A percentile compares a stretch with the other conserved stretches of the same genome.
Conservation (phyloP, 2,329 filamentous ascomycete genomes). For the Ophiostoma ulmi region DNA sequence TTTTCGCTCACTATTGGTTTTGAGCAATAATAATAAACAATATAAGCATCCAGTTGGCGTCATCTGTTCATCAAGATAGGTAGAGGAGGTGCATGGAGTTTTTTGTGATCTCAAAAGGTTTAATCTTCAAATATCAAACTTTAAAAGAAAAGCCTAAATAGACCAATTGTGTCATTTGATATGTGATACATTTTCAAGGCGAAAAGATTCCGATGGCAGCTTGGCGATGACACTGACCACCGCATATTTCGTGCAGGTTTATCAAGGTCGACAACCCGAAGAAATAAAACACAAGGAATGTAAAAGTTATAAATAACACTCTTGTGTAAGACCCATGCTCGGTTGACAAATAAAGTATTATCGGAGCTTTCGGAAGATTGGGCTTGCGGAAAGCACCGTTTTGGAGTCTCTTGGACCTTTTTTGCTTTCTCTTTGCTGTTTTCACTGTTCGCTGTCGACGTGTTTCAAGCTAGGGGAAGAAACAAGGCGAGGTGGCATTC, state of each 20-base stretch:
- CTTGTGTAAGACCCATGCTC: background rate
- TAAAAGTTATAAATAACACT: background rate
- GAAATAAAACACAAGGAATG: background rate
- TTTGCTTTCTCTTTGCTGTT: background rate
- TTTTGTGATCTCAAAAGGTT: too few species aligned
- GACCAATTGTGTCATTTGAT: background rate
- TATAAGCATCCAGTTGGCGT: background rate
- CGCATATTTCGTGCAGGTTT: background rate
- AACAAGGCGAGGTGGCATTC: conserved; percentile 7
- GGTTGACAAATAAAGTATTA: background rate
- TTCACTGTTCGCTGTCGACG: background rate
- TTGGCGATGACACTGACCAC: background rate
- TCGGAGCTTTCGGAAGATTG: background rate
- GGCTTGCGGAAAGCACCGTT: background rate
- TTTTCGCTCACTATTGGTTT: background rate
- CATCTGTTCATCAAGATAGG: too few species aligned
- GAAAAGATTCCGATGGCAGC: background rate
- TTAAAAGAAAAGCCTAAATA: too few species aligned
- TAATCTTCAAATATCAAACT: too few species aligned
- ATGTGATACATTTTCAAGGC: background rate
- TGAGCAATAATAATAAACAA: background rate
- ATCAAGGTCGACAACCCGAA: too few species aligned
- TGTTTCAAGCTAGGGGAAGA: background rate
- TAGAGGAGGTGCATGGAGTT: too few species aligned
- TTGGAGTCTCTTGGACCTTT: background rate